Conservation (phyloP, 805 yeast species). For the Candida morakotiae region DNA sequence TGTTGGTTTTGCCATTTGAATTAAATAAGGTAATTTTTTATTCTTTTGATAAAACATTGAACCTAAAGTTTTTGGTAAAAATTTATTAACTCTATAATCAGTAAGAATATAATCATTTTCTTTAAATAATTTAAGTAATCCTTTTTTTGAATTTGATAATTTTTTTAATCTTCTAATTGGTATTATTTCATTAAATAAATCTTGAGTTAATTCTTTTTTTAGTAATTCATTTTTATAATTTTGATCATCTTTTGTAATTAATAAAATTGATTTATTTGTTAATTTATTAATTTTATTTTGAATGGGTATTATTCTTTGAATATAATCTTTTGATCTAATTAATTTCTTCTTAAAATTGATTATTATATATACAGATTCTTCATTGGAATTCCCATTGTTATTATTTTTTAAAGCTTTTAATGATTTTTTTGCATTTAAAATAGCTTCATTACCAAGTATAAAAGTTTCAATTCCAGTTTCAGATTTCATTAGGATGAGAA, state of each 20-base stretch:
- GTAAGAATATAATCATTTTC: slow-evolving; percentile 67
- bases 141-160: slow-evolving; percentile 39
- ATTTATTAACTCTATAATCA: slow-evolving; percentile 63
- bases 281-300: slow-evolving; percentile 47
- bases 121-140: slow-evolving; percentile 45
- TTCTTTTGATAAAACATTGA: slow-evolving; percentile 58
- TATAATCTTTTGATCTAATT: slow-evolving; percentile 30
- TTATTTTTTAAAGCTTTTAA: slow-evolving; percentile 13
- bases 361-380: slow-evolving; percentile 21
- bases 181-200: slow-evolving; percentile 55
- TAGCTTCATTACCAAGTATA: slow-evolving; percentile 17
- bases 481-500: slow-evolving; percentile 1
- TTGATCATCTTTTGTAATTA: slow-evolving; percentile 68
- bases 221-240: slow-evolving; percentile 49
- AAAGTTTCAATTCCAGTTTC: slow-evolving; percentile 8
- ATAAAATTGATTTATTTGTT: slow-evolving; percentile 47
- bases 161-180: slow-evolving; percentile 55
- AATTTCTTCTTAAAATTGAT: slow-evolving; percentile 29
- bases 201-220: slow-evolving; percentile 54
- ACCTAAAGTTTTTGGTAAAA: slow-evolving; percentile 57
- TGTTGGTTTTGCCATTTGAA: slow-evolving; percentile 52
- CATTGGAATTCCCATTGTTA: no score
- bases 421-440: slow-evolving; percentile 13
- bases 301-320: slow-evolving; percentile 47
- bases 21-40: slow-evolving; percentile 63